These are phyloP conservation scores for Botrytis pseudocinerea DNA, from an alignment of 2,329 filamentous ascomycete species.

Conservation along the genomic window DNA sequence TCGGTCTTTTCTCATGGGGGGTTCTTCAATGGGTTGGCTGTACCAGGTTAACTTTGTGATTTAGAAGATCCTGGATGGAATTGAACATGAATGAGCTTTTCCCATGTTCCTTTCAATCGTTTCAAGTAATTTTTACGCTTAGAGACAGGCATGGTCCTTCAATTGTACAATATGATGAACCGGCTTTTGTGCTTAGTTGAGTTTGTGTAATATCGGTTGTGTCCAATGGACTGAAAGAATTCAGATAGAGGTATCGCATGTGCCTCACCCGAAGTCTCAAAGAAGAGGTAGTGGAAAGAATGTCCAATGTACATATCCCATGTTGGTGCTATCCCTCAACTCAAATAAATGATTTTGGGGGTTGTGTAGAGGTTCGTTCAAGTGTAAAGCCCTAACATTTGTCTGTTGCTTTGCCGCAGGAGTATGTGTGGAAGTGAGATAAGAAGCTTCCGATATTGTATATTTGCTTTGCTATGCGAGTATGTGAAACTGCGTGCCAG, in stretches of 20 bases:
- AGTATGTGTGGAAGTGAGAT: not conserved
- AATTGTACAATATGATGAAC: not conserved
- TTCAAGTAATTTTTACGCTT: not conserved
- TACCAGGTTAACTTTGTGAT: not conserved
- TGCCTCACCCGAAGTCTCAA: not conserved
- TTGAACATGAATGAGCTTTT: not conserved
- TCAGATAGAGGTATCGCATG: not conserved
- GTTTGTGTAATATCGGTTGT: not conserved
- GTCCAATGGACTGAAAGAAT: not conserved
- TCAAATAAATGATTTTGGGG: not conserved
- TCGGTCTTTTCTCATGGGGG: not conserved
- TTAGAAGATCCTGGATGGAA: not conserved
- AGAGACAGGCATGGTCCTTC: not conserved
- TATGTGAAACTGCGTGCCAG: not conserved
- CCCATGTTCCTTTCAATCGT: not conserved
- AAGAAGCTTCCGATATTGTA: not conserved
- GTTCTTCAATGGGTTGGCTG: not conserved
- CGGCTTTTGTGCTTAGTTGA: not conserved
- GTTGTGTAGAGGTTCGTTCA: not conserved
- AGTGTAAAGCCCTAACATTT: not conserved
- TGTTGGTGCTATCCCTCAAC: not conserved
- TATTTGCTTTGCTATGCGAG: not conserved
- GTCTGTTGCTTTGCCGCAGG: not conserved
- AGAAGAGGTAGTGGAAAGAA: not conserved
- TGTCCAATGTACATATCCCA: not conserved